Evolutionary conservation across 441 rosid species (phyloP).

Genomic region (Sinapis alba): DNA sequence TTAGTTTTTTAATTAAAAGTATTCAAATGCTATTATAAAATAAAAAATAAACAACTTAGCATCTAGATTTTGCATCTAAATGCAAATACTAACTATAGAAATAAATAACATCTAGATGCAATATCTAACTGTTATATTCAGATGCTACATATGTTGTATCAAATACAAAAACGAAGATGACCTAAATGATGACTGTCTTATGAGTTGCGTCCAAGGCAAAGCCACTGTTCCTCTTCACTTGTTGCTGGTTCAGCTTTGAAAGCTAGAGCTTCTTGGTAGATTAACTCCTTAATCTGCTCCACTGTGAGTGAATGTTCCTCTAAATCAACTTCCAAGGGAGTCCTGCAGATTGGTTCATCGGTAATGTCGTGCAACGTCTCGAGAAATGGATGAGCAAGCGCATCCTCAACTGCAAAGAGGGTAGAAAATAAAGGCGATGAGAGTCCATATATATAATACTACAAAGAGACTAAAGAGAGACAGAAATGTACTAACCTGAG

Average conservation of each 20-base stretch:
- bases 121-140: too few relatives aligned
- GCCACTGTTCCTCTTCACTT: neutral
- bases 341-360: slow-evolving; percentile 75
- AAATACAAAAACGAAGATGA: too few relatives aligned
- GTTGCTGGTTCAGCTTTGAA: slow-evolving; percentile 69
- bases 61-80: too few relatives aligned
- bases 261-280: slow-evolving; percentile 76
- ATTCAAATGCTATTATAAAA: too few relatives aligned
- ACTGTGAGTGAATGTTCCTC: slow-evolving; percentile 64
- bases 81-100: too few relatives aligned
- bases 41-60: too few relatives aligned
- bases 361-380: slow-evolving; percentile 58
- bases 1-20: too few relatives aligned
- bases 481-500: slow-evolving; percentile 52
- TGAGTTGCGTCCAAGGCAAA: slow-evolving; percentile 19
- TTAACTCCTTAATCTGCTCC: slow-evolving; percentile 83
- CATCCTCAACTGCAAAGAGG: slow-evolving; percentile 62
- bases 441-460: neutral
- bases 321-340: slow-evolving; percentile 67
- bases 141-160: too few relatives aligned
- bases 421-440: neutral
- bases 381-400: slow-evolving; percentile 86
- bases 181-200: neutral
- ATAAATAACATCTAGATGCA: too few relatives aligned
- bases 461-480: neutral